Evolutionary conservation across 2,329 filamentous ascomycete genomes (phyloP).

Genomic region (Rhexocercosporidium sp.): DNA sequence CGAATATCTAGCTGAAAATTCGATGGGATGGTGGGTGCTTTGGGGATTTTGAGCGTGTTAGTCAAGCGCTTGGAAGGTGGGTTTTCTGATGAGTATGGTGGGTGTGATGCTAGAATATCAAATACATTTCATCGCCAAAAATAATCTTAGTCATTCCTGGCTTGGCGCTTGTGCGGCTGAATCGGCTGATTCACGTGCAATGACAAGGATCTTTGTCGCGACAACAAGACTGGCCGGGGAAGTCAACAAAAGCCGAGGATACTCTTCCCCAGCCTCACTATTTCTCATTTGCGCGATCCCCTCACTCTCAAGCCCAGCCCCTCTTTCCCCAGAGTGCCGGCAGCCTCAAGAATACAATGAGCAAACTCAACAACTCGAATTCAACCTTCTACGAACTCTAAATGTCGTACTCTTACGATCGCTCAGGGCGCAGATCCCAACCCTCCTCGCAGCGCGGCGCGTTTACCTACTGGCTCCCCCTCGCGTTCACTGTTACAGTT

Average conservation of each 20-base stretch:
- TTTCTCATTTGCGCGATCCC: constrained; percentile 28
- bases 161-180: not conserved
- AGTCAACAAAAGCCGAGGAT: constrained; percentile 28
- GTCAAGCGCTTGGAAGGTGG: not conserved
- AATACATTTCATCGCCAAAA: constrained; percentile 19
- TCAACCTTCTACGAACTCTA: constrained; percentile 34
- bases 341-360: constrained; percentile 32
- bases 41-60: not conserved
- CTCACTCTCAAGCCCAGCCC: constrained; percentile 10
- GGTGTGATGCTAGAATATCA: constrained; percentile 13
- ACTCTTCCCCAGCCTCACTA: constrained; percentile 30
- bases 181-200: constrained; percentile 24
- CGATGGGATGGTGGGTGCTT: not conserved
- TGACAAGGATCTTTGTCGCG: constrained; percentile 14
- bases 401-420: constrained; percentile 69
- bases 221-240: constrained; percentile 14
- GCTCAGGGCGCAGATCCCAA: constrained; percentile 39
- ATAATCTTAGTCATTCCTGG: constrained; percentile 24
- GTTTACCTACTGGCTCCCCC: constrained; percentile 86
- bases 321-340: constrained; percentile 17
- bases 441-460: constrained; percentile 63
- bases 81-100: not conserved
- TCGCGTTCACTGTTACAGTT: constrained; percentile 84
- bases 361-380: constrained; percentile 24
- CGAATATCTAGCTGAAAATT: not conserved